A percentile compares a stretch with the other conserved stretches of the same genome.
Evolutionary conservation across 306 rosid genomes (phyloP).

Genomic region (Cicer judaicum): DNA sequence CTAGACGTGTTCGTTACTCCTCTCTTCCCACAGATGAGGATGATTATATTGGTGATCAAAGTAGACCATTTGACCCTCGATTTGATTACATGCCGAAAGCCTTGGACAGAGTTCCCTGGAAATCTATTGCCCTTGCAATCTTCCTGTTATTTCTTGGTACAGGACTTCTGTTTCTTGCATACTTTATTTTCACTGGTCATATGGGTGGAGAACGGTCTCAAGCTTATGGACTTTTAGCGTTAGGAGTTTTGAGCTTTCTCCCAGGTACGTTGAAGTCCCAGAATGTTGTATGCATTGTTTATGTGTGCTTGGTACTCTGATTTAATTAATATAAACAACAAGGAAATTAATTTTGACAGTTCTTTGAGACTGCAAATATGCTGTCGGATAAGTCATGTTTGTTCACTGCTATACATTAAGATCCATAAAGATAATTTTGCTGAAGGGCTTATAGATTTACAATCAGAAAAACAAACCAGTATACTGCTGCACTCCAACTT

Average conservation of each 20-base stretch:
- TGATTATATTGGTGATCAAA: conserved; percentile 46
- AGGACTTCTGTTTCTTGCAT: conserved; percentile 78
- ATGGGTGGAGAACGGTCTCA: conserved; percentile 94
- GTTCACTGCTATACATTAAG: conserved; percentile 28
- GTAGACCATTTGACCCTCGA: conserved; percentile 70
- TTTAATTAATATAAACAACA: conserved; percentile 12
- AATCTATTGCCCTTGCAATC: conserved; percentile 85
- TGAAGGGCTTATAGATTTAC: conserved; percentile 2
- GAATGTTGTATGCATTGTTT: conserved; percentile 21
- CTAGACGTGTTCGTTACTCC: conserved; percentile 72
- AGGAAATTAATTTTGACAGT: conserved; percentile 10
- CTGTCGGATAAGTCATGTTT: conserved; percentile 11
- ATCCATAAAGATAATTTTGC: background rate
- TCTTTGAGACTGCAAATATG: conserved; percentile 23
- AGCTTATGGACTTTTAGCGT: conserved; percentile 86
- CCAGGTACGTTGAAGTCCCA: conserved; percentile 65
- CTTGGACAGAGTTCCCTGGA: conserved; percentile 90
- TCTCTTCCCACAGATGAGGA: conserved; percentile 71
- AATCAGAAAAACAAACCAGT: conserved; percentile 32
- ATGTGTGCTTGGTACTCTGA: conserved; percentile 16
- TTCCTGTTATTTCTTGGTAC: conserved; percentile 78
- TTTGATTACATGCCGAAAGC: conserved; percentile 84
- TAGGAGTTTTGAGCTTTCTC: conserved; percentile 89
- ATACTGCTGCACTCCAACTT: background rate
- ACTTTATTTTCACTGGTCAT: conserved; percentile 85